Percentiles rank a stretch among this genome's conserved stretches.
Evolutionary conservation across 2,329 filamentous ascomycete genomes (phyloP).

Genomic region (Calonectria naviculata): DNA sequence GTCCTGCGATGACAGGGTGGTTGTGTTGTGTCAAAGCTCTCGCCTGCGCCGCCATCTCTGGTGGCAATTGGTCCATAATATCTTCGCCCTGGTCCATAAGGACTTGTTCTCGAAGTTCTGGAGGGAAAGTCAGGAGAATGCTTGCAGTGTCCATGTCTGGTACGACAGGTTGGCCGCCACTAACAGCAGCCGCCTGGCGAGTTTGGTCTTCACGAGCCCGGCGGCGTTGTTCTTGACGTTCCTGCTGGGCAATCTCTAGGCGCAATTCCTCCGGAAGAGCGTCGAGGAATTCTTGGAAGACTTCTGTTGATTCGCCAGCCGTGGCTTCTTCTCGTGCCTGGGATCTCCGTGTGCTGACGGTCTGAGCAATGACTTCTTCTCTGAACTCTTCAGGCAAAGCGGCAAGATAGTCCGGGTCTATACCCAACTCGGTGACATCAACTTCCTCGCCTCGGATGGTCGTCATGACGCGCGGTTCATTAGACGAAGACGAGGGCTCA

Average conservation of each 20-base stretch:
- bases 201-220: conserved; percentile 86
- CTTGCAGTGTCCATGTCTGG: conserved; percentile 93
- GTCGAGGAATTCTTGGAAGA: conserved; percentile 93
- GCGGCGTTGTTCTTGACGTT: conserved; percentile 87
- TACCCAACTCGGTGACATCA: conserved; percentile 94
- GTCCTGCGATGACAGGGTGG: conserved; percentile 43
- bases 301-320: conserved; percentile 81
- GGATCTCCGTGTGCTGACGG: conserved; percentile 84
- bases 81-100: conserved; percentile 93
- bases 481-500: conserved; percentile 26
- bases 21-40: conserved; percentile 70
- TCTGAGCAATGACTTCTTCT: conserved; percentile 94
- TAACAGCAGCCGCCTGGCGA: conserved; percentile 68
- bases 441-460: conserved; percentile 88
- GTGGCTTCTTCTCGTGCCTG: conserved; percentile 77
- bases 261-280: conserved; percentile 92
- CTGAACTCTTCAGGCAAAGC: conserved; percentile 98
- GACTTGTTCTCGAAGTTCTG: conserved; percentile 84
- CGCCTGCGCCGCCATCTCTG: conserved; percentile 87
- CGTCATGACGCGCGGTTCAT: conserved; percentile 74
- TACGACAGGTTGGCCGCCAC: conserved; percentile 64
- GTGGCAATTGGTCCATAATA: conserved; percentile 83
- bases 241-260: conserved; percentile 89
- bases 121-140: conserved; percentile 91
- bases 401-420: conserved; percentile 93